Percentiles rank a stretch among this genome's conserved stretches.
Evolutionary conservation across 169 alveolate species (phyloP).

Genomic region (Plasmodium gonderi): DNA sequence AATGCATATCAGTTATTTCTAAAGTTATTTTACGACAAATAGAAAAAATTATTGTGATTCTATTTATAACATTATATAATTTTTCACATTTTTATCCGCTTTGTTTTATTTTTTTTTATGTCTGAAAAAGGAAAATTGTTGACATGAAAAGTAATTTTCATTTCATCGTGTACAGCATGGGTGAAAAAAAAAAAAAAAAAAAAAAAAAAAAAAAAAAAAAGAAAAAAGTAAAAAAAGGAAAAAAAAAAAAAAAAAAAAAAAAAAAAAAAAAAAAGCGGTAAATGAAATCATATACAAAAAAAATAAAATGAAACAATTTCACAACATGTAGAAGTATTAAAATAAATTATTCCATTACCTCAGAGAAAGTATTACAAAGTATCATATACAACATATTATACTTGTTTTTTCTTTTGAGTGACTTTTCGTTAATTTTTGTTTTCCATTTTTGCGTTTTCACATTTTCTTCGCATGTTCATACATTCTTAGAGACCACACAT

Average conservation of each 20-base stretch:
- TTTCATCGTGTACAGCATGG: background rate
- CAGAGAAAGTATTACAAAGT: background rate
- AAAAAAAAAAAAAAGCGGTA: too few relatives aligned
- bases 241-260: background rate
- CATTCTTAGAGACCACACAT: background rate
- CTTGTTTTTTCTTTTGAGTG: background rate
- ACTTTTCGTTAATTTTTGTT: background rate
- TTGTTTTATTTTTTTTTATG: background rate
- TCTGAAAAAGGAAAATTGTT: background rate
- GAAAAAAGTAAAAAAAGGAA: background rate
- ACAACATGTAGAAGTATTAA: background rate
- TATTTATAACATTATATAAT: background rate
- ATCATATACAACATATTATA: conserved; percentile 3
- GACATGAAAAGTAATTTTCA: background rate
- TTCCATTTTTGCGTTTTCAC: background rate
- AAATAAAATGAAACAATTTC: background rate
- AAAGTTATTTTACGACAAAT: background rate
- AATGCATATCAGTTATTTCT: background rate
- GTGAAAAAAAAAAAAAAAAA: background rate
- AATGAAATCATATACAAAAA: too few relatives aligned
- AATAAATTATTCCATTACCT: background rate
- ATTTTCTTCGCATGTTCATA: background rate
- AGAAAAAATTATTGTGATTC: background rate
- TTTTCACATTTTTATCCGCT: background rate
- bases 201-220: background rate